Evolutionary conservation across 495 filamentous ascomycete genomes (phyloP), one percentile per base, ranked within the genome.

Genomic region (Schizothecium vesticola): DNA sequence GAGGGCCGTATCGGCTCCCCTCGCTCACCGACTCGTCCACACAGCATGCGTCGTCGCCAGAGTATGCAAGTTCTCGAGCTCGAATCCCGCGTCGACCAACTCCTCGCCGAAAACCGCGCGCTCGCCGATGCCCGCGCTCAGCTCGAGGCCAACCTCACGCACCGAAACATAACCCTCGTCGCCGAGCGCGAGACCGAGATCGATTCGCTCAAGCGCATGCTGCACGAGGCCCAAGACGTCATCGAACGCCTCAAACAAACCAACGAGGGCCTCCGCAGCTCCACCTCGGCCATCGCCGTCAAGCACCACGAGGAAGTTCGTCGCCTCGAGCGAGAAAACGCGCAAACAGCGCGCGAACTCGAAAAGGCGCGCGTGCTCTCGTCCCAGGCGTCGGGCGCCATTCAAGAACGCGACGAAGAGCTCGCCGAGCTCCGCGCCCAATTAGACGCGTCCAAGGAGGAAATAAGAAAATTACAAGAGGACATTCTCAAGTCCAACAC

Each of bases 61-160:
- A 97, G 93, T 84, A 92, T 97, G 90, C 95, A 97, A 80, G 88
- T 98, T 62, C 85, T 96, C 59, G 93, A 98, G 66, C 86, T 98
- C 74, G 85, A 87, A 73, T 75, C 84, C 33, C 86, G 84, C 73
- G 84, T 97, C 70, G 92, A 96, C 69, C 90, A 92, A 76, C 81
- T 97, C 61, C 81, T 89, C 56, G 87, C 91, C 0, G 93, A 96
- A 73, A 97, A 97, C 72, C 87, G 90, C 65, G 78, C 87, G 51
- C 86, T 97, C 21, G 82, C 87, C 72, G 90, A 92, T 26, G 90
- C 90, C 57, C 91, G 88, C 72, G 78, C 85, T 67, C 84, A 88
- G 57, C 88, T 88, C 31, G 92, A 96, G 79, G 69, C 76, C 57
- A 73, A 74, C 60, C 12, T 80, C 23, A 74, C 69, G 63, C 84